Base-by-base conservation (phyloP, 78 protist genomes). In the Guillardia theta region DNA sequence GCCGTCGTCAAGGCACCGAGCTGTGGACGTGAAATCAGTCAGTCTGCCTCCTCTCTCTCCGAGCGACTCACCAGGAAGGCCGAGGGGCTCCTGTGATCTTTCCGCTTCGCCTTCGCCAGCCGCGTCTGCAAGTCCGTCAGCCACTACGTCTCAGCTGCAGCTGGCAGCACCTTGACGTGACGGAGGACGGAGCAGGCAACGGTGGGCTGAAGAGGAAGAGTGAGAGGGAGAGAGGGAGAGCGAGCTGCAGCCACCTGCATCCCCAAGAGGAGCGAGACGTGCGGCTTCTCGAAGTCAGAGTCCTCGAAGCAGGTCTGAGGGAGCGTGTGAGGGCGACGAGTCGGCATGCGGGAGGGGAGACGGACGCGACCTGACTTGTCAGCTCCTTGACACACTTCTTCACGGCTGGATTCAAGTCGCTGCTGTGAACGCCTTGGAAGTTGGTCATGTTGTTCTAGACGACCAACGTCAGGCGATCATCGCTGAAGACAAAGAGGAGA, bases 231-330 rank as follows among this genome's bases (percentile, higher is more conserved):
- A n/a, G n/a, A n/a, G n/a, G n/a, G n/a, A n/a, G n/a, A n/a, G n/a
- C n/a, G n/a, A n/a, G n/a, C n/a, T n/a, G n/a, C n/a, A n/a, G n/a
- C n/a, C n/a, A n/a, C n/a, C 41, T 12, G 6, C 83, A 70, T 70
- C 10, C 45, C 83, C 41, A 43, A 36, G 10, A 70, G 83, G 1
- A 70, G 45, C 83, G 83, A 24, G 41, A 70, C 36, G 83, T 70
- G 83, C 41, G 83, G 46, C n/a, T 24, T 12, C 83, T 70, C 45
- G 41, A 70, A 70, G 83, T 70, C 83, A 12, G 36, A 36, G 46
- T 70, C 83, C 83, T 70, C 83, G 41, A 70, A 70, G 41, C 83
- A 70, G 46, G 83, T 33, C n/a, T n/a, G n/a, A n/a, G n/a, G n/a
- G n/a, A n/a, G n/a, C n/a, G n/a, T n/a, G n/a, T n/a, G n/a, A n/a